phyloP scores from a whole-genome alignment of 176 grass and related monocot species.

The Tillandsia leiboldiana region DNA sequence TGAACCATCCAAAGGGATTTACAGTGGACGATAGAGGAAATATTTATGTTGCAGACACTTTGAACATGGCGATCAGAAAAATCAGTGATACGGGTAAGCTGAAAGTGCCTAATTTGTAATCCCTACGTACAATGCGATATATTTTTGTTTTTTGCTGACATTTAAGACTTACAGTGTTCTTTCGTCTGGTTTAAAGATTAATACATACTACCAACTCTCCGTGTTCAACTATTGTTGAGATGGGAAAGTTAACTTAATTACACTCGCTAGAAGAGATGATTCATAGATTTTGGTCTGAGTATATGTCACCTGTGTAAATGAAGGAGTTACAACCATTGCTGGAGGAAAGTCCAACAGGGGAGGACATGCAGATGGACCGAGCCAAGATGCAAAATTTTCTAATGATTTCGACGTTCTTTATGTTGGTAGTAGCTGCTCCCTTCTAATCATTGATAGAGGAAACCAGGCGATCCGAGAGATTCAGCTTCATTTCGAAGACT shows the following conservation, averaged over 20 bases:
- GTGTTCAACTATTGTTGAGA: neutral
- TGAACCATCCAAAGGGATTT: constrained; percentile 93
- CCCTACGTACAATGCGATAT: neutral
- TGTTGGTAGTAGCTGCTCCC: constrained; percentile 77
- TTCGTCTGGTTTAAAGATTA: too few relatives aligned
- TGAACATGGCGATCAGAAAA: constrained; percentile 99
- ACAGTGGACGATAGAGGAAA: constrained; percentile 80
- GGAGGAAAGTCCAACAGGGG: constrained; percentile 74
- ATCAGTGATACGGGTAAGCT: constrained; percentile 78
- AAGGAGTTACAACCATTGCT: constrained; percentile 92
- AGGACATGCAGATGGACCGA: constrained; percentile 73
- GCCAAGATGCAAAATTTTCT: constrained; percentile 91
- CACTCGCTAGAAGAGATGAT: neutral
- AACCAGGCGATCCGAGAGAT: constrained; percentile 95
- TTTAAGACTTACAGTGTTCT: neutral
- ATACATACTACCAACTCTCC: too few relatives aligned
- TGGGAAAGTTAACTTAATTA: neutral
- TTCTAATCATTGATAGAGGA: constrained; percentile 87
- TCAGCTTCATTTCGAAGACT: constrained; percentile 70
- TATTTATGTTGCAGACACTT: constrained; percentile 90
- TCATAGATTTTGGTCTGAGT: neutral
- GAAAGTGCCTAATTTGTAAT: constrained; percentile 11
- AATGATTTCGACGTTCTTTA: constrained; percentile 87
- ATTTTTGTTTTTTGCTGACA: neutral
- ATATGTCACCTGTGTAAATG: constrained; percentile 1